Conservation (phyloP, 1,284 basidiomycete genomes). For the Ceratobasidium sp. region DNA sequence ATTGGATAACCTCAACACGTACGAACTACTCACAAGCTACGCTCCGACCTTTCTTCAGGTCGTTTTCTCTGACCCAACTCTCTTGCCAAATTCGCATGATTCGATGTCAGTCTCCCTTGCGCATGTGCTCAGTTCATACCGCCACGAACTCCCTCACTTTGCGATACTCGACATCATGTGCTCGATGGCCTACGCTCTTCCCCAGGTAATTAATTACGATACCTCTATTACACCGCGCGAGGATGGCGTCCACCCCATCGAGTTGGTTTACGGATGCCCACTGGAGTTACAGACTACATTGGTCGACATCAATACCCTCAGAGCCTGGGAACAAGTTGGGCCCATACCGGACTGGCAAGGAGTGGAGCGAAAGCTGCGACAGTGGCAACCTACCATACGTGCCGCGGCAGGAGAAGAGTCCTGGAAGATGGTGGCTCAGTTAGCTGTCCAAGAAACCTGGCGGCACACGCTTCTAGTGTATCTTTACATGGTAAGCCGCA, state of each 20-base stretch:
- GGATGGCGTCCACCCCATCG: not conserved
- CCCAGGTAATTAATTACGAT: conserved; percentile 23
- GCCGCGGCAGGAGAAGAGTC: not conserved
- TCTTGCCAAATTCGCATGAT: not conserved
- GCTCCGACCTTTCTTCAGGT: conserved; percentile 9
- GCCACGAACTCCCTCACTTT: not conserved
- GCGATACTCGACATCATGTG: conserved; percentile 15
- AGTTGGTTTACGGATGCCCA: conserved; percentile 11
- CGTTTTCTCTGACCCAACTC: conserved; percentile 9
- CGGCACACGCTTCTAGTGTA: conserved; percentile 21
- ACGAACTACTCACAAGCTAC: not conserved
- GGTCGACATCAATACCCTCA: conserved; percentile 8
- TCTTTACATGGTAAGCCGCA: conserved; percentile 13
- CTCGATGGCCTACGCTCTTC: conserved; percentile 14
- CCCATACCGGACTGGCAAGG: not conserved
- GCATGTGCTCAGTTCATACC: not conserved
- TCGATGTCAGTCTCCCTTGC: conserved; percentile 1
- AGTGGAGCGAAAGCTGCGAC: not conserved
- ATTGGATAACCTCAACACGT: not conserved
- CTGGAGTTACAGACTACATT: not conserved
- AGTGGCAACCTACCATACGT: not conserved
- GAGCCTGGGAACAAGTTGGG: not conserved
- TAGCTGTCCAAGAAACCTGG: conserved; percentile 19
- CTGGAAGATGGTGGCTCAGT: not conserved
- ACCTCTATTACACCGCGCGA: not conserved